Evolutionary conservation across 2,329 filamentous ascomycete genomes (phyloP), one percentile per base, ranked within the genome.

Genomic region (Stagonosporopsis tanaceti): DNA sequence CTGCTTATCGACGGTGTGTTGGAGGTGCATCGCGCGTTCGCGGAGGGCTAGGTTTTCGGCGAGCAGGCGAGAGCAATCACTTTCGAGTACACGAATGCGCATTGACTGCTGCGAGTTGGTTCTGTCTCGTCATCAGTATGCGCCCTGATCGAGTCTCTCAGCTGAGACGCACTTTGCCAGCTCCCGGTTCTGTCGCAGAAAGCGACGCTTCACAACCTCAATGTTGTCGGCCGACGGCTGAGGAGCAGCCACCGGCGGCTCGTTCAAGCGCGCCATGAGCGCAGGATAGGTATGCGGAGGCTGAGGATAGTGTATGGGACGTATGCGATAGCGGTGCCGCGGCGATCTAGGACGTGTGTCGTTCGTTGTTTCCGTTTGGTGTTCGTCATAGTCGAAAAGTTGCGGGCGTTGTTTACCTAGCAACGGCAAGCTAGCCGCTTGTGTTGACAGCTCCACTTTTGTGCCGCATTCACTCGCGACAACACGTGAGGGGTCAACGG

Each of bases 181-280:
- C 70, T 95, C 91, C 77, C 90, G 86, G 74, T 96, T 96, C 74
- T 95, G 92, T 52, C 91, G 86, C 68, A 93, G 81, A 72, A 93
- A 92, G 73, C 89, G 88, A 70, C 89, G 86, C 74, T 91, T 90
- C 58, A 94, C 60, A 54, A 62, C 66, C 74, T 93, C 90, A 65
- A 92, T 78, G 72, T 82, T 88, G 78, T 92, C 90, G 73, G 82
- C 83, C 70, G 89, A 84, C 48, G 66, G 67, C 63, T 67, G 65
- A 45, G 70, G 66, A 53, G 66, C 70, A 61, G 38, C 51, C 51
- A 70, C 63, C 62, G 87, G 83, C 72, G 85, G 85, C 82, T 93
- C 90, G 80, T 93, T 93, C 67, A 94, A 84, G 80, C 90, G 86
- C 79, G 91, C 91, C 91, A 94, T 94, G 77, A 75, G 80, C 81